Conservation (phyloP, 2,329 filamentous ascomycete species). For the Calonectria naviculata region DNA sequence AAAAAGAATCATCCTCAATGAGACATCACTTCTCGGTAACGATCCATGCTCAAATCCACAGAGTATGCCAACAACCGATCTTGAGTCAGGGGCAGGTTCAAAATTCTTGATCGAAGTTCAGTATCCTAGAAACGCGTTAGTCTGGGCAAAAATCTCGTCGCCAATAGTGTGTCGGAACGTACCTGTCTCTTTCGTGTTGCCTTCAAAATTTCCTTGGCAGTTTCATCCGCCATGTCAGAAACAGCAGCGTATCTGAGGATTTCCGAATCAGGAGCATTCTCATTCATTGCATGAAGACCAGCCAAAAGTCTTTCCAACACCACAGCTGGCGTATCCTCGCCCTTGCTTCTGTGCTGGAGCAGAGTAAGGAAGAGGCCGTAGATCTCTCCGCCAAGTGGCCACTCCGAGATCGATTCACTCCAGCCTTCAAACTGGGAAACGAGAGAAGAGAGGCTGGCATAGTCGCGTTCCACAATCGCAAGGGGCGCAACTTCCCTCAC, state of each 20-base stretch:
- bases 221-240: conserved; percentile 82
- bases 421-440: conserved; percentile 77
- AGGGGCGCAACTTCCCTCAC: conserved; percentile 83
- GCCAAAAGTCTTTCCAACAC: conserved; percentile 68
- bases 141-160: background rate
- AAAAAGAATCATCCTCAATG: conserved; percentile 39
- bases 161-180: conserved; percentile 39
- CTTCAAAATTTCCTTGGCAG: conserved; percentile 74
- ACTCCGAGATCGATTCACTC: conserved; percentile 73
- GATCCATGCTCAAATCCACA: conserved; percentile 74
- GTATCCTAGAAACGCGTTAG: conserved; percentile 44
- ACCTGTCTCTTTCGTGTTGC: conserved; percentile 67
- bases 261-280: conserved; percentile 54
- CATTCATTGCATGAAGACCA: conserved; percentile 66
- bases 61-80: conserved; percentile 79
- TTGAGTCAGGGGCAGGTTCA: conserved; percentile 75
- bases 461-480: conserved; percentile 86
- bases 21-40: conserved; percentile 74
- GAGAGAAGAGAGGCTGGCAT: conserved; percentile 74
- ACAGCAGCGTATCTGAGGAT: conserved; percentile 75
- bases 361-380: conserved; percentile 74
- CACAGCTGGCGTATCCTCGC: conserved; percentile 52
- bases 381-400: conserved; percentile 83
- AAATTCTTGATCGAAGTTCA: conserved; percentile 56
- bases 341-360: conserved; percentile 55